Base-by-base conservation (phyloP, 768 basidiomycete genomes). In the Candolleomyces eurysporus region DNA sequence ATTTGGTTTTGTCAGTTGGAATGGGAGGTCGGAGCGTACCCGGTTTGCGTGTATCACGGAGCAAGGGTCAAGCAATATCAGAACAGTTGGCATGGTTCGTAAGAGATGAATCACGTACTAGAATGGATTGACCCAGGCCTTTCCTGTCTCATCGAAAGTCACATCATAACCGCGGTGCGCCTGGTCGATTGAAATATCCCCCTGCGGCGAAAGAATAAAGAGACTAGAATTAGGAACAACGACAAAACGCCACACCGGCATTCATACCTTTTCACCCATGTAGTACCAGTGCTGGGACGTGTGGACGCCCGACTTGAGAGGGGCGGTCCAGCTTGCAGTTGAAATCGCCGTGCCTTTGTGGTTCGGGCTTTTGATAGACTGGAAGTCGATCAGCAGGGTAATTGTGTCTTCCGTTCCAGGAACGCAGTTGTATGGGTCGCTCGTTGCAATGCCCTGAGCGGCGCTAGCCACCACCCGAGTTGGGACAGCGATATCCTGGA, bases 301-400 rank as follows among this genome's bases (percentile, higher is more conserved):
- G 72, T 96, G 94, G 9, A 96, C 82, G n/a, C 94, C 94, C 21
- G 91, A 82, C 71, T 91, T 91, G 61, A 94, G 77, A 17, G 94
- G 95, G 0, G 95, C 94, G 0, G 94, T 95, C 94, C 94, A 97
- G 56, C 90, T 91, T 9, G 95, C 94, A 5, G 95, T 95, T 76
- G 94, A 97, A 1, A 96, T 91, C 2, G 86, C 94, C 1, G 91
- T 94, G 22, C 95, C 94, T 63, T 79, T 83, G 76, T 94, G 91
- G 66, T 78, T 88, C 16, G 83, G 73, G 74, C 90, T 92, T 64
- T 80, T 83, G 64, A 86, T 76, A 57, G 90, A 93, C 72, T 92
- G 86, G 95, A 95, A 97, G 72, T 96, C 95, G 30, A 96, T 94
- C 58, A 97, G 79, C 53, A 96, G 88, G 4, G 94, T 96, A 73